A percentile compares a stretch with the other conserved stretches of the same genome.
Evolutionary conservation across 495 filamentous ascomycete species (phyloP).

Genomic region (Annulohypoxylon nitens): DNA sequence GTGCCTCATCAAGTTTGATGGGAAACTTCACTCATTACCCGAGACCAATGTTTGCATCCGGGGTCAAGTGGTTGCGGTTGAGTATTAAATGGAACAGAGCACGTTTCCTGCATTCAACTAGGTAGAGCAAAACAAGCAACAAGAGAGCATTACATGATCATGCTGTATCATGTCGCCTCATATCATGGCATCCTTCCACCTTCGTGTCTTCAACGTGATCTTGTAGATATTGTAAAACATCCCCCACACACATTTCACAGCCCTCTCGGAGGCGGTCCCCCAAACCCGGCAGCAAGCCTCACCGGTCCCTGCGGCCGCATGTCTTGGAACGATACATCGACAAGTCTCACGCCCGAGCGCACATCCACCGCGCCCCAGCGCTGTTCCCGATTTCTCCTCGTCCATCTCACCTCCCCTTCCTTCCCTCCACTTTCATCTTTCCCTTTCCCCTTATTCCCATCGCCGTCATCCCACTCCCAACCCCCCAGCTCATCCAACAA

Average conservation of each 20-base stretch:
- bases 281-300: slow-evolving; percentile 41
- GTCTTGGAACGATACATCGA: slow-evolving; percentile 44
- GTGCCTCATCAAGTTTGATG: slow-evolving; percentile 9
- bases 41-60: neutral
- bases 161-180: neutral
- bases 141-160: slow-evolving; percentile 2
- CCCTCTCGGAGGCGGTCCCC: slow-evolving; percentile 30
- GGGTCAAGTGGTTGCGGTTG: neutral
- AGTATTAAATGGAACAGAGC: neutral
- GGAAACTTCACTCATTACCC: slow-evolving; percentile 16
- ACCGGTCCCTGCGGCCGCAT: slow-evolving; percentile 24
- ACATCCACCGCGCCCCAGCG: slow-evolving; percentile 60
- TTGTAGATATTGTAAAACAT: neutral
- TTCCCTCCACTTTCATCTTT: slow-evolving; percentile 24
- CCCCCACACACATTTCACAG: neutral
- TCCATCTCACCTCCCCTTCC: neutral
- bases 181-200: neutral
- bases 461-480: slow-evolving; percentile 38
- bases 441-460: neutral
- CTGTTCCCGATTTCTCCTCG: slow-evolving; percentile 55
- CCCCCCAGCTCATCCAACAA: slow-evolving; percentile 59
- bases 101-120: slow-evolving; percentile 29
- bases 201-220: too few species aligned
- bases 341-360: slow-evolving; percentile 45
- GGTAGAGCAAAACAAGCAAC: slow-evolving; percentile 14